These are phyloP conservation scores for Phaffia australis DNA, from an alignment of 768 basidiomycete species.

Conservation along the genomic window DNA sequence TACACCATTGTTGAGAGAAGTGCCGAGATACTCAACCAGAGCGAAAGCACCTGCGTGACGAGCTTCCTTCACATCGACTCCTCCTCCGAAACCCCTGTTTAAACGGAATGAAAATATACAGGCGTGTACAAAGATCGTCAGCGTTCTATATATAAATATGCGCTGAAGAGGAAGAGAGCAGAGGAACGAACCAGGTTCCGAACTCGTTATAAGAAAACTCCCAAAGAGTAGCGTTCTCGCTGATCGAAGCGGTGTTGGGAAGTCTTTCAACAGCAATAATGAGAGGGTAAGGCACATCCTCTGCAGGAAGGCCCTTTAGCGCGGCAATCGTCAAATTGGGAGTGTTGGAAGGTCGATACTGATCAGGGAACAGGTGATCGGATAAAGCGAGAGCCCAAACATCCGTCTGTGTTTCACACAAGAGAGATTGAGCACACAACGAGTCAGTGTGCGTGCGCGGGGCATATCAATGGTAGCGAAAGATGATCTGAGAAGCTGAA, in stretches of 20 bases:
- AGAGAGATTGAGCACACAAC: neutral
- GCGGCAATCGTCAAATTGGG: slow-evolving; percentile 33
- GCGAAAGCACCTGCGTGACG: slow-evolving; percentile 56
- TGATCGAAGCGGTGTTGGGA: slow-evolving; percentile 25
- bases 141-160: neutral
- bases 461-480: neutral
- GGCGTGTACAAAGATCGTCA: neutral
- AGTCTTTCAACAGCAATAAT: slow-evolving; percentile 36
- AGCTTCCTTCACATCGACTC: slow-evolving; percentile 28
- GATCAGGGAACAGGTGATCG: slow-evolving; percentile 30
- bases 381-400: slow-evolving; percentile 32
- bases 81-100: slow-evolving; percentile 24
- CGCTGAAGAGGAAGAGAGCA: too few relatives aligned
- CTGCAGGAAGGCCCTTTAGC: slow-evolving; percentile 27
- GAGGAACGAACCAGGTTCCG: slow-evolving; percentile 32
- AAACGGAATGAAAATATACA: too few relatives aligned
- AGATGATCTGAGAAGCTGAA: neutral
- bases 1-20: slow-evolving; percentile 50
- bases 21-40: slow-evolving; percentile 46
- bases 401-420: slow-evolving; percentile 26
- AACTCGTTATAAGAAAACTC: slow-evolving; percentile 37
- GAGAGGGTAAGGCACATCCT: slow-evolving; percentile 34
- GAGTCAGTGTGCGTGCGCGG: neutral
- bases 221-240: slow-evolving; percentile 36
- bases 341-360: slow-evolving; percentile 32